Evolutionary conservation across 345 rosid genomes (phyloP), one percentile per base, ranked within the genome.

Genomic region (Eucalyptus marginata): DNA sequence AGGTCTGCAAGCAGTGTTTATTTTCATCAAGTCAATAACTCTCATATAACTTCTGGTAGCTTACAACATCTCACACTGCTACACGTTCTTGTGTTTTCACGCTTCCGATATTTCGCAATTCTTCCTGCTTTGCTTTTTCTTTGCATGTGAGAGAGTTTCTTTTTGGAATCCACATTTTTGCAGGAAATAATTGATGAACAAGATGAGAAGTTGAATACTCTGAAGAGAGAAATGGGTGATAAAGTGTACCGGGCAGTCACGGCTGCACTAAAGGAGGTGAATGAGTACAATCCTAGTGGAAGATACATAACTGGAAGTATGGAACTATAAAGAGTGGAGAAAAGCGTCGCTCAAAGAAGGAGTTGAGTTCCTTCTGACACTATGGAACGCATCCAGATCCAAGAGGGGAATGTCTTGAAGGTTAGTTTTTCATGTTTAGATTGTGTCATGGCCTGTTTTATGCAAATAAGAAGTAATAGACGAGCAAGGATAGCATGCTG

Each of bases 271-370:
- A 92, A 71, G 90, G 96, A 97, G 91, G 93, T 96, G 89, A 96
- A 96, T 66, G 99, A 97, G 87, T 95, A 95, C 93, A 97, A 97
- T 88, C 98, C 99, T 3, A 97, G 99, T 89, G 99, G 99, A 89
- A 94, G 97, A 89, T 97, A 96, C 87, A 91, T 96, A 79, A 94
- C 90, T 90, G 5, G 98, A 98, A 92, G 81, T 97, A 89, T 98
- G 99, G 98, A 95, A 95, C 92, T 94, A 94, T 87, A 88, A 59
- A 85, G 96, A 95, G 88, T 93, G 93, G 83, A 95, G 92, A 89
- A 95, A 90, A 91, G 98, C 98, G 18, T 81, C 94, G 29, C 92
- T 97, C 89, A 89, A 92, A 90, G 98, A 97, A 88, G 97, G 98
- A 68, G 95, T 92, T 50, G 76, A 90, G 64, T 91, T 86, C 89